A percentile compares a stretch with the other conserved stretches of the same genome.
phyloP scores from a whole-genome alignment of 2,329 filamentous ascomycete species.

The Aureobasidium leucospermi region DNA sequence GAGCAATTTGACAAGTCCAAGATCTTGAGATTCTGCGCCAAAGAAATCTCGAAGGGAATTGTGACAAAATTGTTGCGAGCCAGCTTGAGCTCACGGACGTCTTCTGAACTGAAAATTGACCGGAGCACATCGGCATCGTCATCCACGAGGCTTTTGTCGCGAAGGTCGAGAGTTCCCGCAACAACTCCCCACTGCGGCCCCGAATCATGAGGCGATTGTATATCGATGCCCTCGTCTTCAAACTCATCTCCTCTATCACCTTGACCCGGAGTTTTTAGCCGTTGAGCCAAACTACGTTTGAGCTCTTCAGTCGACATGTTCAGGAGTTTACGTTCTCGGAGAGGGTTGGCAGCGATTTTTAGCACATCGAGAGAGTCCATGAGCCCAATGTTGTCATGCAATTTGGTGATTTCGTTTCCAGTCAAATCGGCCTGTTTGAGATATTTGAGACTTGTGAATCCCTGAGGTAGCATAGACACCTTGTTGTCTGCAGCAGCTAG shows the following conservation, averaged over 20 bases:
- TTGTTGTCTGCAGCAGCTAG: conserved; percentile 76
- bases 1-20: conserved; percentile 37
- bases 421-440: conserved; percentile 76
- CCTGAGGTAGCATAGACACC: conserved; percentile 66
- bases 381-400: conserved; percentile 68
- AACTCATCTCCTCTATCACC: conserved; percentile 25
- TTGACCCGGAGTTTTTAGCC: conserved; percentile 49
- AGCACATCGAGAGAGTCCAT: conserved; percentile 75
- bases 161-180: conserved; percentile 35
- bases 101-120: conserved; percentile 37
- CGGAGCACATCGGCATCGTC: conserved; percentile 34
- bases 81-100: conserved; percentile 55
- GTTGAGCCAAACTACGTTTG: conserved; percentile 62
- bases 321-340: conserved; percentile 80
- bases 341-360: conserved; percentile 77
- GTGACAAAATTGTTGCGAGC: conserved; percentile 68
- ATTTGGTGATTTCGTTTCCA: conserved; percentile 68
- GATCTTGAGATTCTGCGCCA: conserved; percentile 58
- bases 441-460: conserved; percentile 60
- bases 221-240: conserved; percentile 17
- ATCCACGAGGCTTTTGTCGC: conserved; percentile 30
- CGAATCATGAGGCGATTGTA: conserved; percentile 15
- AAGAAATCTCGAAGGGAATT: conserved; percentile 62
- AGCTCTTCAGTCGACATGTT: conserved; percentile 73
- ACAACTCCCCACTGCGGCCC: conserved; percentile 23